phyloP scores from a whole-genome alignment of 306 rosid species.

The Gynostemma pentaphyllum region DNA sequence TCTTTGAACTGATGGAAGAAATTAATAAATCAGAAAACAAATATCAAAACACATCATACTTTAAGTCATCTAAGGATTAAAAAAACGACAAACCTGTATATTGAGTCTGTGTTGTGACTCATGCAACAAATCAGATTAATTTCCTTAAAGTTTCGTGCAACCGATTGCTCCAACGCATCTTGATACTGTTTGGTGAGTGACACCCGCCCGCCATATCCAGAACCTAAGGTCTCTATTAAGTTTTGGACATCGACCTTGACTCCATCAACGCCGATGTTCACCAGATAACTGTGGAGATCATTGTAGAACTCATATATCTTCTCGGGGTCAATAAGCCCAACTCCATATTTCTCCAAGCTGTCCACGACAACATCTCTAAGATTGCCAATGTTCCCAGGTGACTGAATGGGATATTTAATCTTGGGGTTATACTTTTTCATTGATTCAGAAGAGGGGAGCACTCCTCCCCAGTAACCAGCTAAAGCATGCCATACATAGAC shows the following conservation, averaged over 20 bases:
- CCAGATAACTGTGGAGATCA: constrained; percentile 59
- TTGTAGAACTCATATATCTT: constrained; percentile 41
- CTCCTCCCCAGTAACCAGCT: constrained; percentile 80
- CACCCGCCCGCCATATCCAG: constrained; percentile 58
- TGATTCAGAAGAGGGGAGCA: constrained; percentile 38
- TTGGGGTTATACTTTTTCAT: constrained; percentile 51
- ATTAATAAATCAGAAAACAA: constrained; percentile 4
- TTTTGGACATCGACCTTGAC: constrained; percentile 70
- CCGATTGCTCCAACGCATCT: constrained; percentile 54
- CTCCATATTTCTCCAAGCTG: constrained; percentile 59
- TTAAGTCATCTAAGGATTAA: background rate
- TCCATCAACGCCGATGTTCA: constrained; percentile 49
- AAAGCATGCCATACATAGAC: constrained; percentile 70
- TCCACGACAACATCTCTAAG: constrained; percentile 39
- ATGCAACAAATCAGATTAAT: constrained; percentile 54
- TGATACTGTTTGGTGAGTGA: constrained; percentile 35
- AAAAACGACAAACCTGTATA: constrained; percentile 38
- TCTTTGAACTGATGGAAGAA: constrained; percentile 36
- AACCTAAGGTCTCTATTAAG: constrained; percentile 51
- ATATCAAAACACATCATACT: background rate
- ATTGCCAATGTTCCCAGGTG: constrained; percentile 41
- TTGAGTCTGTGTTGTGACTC: constrained; percentile 50
- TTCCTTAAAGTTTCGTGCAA: constrained; percentile 36
- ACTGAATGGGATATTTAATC: constrained; percentile 40
- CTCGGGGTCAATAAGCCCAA: constrained; percentile 43